phyloP scores from a whole-genome alignment of 2,329 filamentous ascomycete species.

The Pseudocercospora ulei region DNA sequence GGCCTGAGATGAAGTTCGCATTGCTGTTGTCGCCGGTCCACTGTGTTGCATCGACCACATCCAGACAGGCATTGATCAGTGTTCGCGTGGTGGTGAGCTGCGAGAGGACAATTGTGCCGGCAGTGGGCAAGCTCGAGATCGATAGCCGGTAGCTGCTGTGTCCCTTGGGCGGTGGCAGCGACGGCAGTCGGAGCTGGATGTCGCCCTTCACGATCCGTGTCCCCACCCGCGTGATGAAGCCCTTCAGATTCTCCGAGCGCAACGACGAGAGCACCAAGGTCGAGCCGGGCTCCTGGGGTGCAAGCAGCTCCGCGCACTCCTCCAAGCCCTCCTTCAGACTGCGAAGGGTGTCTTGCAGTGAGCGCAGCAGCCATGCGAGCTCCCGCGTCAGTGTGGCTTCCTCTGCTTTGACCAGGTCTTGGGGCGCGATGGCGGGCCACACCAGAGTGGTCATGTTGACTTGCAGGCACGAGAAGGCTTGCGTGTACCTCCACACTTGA shows the following conservation, averaged over 20 bases:
- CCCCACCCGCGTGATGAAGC: conserved; percentile 79
- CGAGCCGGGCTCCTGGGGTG: conserved; percentile 72
- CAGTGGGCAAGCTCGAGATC: conserved; percentile 46
- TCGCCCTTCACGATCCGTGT: conserved; percentile 85
- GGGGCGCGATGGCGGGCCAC: conserved; percentile 49
- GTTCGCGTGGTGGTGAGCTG: conserved; percentile 63
- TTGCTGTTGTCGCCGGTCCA: conserved; percentile 58
- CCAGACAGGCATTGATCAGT: conserved; percentile 72
- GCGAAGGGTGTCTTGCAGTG: conserved; percentile 52
- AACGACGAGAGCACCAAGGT: conserved; percentile 83
- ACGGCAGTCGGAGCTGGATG: conserved; percentile 65
- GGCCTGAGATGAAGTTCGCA: conserved; percentile 49
- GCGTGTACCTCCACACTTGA: conserved; percentile 6
- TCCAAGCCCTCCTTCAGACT: conserved; percentile 63
- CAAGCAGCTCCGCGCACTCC: conserved; percentile 79
- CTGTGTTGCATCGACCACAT: conserved; percentile 68
- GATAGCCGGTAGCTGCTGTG: conserved; percentile 44
- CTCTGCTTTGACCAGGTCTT: conserved; percentile 46
- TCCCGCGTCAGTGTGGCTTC: conserved; percentile 48
- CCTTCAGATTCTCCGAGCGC: conserved; percentile 82
- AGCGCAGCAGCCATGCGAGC: conserved; percentile 54
- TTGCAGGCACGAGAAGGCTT: background rate
- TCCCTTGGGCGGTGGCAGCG: conserved; percentile 49
- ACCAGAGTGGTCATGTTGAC: conserved; percentile 52
- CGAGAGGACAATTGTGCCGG: conserved; percentile 53